A percentile compares a stretch with the other conserved stretches of the same genome.
Conservation (phyloP, 371 early-diverging fungal genomes). For the Dichotomocladium elegans region DNA sequence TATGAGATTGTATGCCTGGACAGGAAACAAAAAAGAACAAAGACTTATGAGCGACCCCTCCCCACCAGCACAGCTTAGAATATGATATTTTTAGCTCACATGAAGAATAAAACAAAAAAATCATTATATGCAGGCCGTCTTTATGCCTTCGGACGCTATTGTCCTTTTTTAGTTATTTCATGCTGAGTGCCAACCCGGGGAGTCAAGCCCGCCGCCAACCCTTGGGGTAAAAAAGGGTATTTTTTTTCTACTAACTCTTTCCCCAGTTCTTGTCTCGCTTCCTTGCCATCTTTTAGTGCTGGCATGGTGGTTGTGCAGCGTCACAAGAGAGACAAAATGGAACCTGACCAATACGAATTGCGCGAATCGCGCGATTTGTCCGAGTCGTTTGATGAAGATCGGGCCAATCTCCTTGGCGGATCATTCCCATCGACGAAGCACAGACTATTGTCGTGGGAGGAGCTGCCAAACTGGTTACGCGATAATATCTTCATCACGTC, state of each 20-base stretch:
- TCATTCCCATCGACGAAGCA: too few relatives aligned
- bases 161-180: not conserved
- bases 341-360: not conserved
- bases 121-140: too few relatives aligned
- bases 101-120: too few relatives aligned
- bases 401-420: not conserved
- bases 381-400: not conserved
- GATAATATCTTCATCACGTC: constrained; percentile 64
- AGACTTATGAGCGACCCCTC: too few relatives aligned
- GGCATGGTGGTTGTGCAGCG: not conserved
- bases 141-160: too few relatives aligned
- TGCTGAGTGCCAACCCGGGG: too few relatives aligned
- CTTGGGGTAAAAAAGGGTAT: not conserved
- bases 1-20: too few relatives aligned
- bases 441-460: not conserved
- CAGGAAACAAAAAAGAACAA: too few relatives aligned
- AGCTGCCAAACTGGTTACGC: constrained; percentile 64
- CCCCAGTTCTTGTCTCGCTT: not conserved
- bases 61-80: not conserved
- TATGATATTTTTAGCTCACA: not conserved
- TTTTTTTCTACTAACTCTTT: not conserved
- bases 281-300: not conserved
- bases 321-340: not conserved
- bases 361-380: not conserved
- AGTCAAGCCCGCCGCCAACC: too few relatives aligned